These are phyloP conservation scores for Setaria viridis DNA, from an alignment of 202 grass and related monocot species.

Conservation along the genomic window DNA sequence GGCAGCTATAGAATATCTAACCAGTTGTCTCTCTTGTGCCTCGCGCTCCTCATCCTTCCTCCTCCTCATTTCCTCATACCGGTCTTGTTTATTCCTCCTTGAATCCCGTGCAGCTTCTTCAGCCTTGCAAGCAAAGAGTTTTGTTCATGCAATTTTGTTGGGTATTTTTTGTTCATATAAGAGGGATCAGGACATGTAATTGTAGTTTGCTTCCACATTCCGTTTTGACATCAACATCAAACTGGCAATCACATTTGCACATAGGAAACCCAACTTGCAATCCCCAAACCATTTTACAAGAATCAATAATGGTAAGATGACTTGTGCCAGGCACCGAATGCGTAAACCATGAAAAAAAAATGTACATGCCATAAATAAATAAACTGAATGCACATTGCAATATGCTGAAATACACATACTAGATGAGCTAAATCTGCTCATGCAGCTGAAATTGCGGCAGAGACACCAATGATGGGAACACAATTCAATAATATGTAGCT, in stretches of 20 bases:
- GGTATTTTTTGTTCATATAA: background rate
- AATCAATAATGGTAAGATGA: background rate
- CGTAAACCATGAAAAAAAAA: background rate
- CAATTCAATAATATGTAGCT: background rate
- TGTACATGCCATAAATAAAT: background rate
- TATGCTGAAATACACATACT: background rate
- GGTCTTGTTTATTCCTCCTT: constrained; percentile 79
- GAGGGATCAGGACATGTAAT: background rate
- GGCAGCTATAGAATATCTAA: constrained; percentile 36
- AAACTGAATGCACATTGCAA: background rate
- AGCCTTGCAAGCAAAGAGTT: constrained; percentile 54
- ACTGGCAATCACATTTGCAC: background rate
- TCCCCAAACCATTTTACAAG: background rate
- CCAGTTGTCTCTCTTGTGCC: constrained; percentile 76
- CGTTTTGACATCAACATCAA: background rate
- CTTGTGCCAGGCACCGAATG: background rate
- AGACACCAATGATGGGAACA: background rate
- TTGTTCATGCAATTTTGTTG: background rate
- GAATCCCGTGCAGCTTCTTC: constrained; percentile 67
- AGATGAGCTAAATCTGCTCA: constrained; percentile 3
- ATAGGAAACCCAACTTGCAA: background rate
- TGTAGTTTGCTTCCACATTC: background rate
- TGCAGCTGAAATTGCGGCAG: background rate
- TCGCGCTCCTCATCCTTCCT: constrained; percentile 96
- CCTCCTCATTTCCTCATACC: constrained; percentile 83